phyloP scores from a whole-genome alignment of 331 rosid species.

The Saraca asoca region DNA sequence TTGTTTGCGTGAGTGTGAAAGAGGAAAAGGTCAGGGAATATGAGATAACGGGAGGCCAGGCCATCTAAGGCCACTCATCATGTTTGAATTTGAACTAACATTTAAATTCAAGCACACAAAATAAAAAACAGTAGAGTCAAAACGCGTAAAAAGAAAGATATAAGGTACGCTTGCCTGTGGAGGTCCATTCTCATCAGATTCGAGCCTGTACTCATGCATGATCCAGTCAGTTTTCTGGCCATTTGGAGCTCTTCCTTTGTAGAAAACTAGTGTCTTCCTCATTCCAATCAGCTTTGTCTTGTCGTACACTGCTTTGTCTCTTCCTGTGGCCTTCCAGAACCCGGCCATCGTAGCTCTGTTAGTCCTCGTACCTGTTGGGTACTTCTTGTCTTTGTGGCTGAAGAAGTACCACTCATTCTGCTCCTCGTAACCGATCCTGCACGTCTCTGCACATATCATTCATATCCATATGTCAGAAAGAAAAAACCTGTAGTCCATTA shows the following conservation, averaged over 20 bases:
- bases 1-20: constrained; percentile 25
- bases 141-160: background rate
- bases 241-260: constrained; percentile 94
- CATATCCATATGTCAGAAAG: background rate
- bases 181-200: constrained; percentile 78
- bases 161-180: constrained; percentile 67
- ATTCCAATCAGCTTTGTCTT: constrained; percentile 78
- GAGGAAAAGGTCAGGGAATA: constrained; percentile 23
- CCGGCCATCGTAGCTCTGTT: constrained; percentile 93
- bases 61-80: constrained; percentile 31
- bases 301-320: constrained; percentile 90
- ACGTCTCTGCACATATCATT: constrained; percentile 54
- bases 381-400: constrained; percentile 91
- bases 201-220: constrained; percentile 93
- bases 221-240: constrained; percentile 97
- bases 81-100: constrained; percentile 21
- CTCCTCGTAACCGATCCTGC: constrained; percentile 94
- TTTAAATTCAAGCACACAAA: constrained; percentile 5
- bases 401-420: constrained; percentile 95
- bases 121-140: constrained; percentile 9
- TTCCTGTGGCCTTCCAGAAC: constrained; percentile 96
- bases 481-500: background rate
- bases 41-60: constrained; percentile 6
- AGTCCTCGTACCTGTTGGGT: constrained; percentile 86
- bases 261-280: constrained; percentile 97